These are phyloP conservation scores for Kluyveromyces aestuarii DNA, from an alignment of 805 yeast genomes.

Conservation along the genomic window DNA sequence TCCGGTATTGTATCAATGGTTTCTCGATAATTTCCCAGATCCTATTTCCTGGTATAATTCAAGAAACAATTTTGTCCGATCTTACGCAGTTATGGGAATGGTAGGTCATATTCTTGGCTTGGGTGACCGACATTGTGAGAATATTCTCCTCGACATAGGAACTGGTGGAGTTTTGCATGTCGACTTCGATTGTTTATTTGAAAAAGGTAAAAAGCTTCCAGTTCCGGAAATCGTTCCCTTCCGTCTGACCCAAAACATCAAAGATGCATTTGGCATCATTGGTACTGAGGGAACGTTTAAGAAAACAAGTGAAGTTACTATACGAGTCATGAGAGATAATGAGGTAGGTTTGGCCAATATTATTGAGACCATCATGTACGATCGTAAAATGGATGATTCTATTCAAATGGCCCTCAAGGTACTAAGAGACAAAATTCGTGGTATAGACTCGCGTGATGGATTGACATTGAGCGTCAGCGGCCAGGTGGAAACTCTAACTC, in stretches of 20 bases:
- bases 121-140: slow-evolving; percentile 96
- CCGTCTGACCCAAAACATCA: slow-evolving; percentile 78
- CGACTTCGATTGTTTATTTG: slow-evolving; percentile 94
- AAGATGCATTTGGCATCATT: slow-evolving; percentile 80
- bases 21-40: slow-evolving; percentile 78
- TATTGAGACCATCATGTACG: slow-evolving; percentile 85
- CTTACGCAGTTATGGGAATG: slow-evolving; percentile 94
- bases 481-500: slow-evolving; percentile 82
- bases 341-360: slow-evolving; percentile 84
- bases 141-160: slow-evolving; percentile 61
- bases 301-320: slow-evolving; percentile 76
- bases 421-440: slow-evolving; percentile 73
- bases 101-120: slow-evolving; percentile 90
- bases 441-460: slow-evolving; percentile 72
- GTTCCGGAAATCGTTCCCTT: slow-evolving; percentile 95
- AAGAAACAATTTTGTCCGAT: slow-evolving; percentile 62
- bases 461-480: slow-evolving; percentile 85
- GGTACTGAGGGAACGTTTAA: slow-evolving; percentile 89
- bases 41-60: slow-evolving; percentile 83
- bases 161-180: slow-evolving; percentile 84
- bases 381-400: slow-evolving; percentile 48
- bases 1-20: slow-evolving; percentile 82
- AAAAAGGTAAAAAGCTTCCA: slow-evolving; percentile 60
- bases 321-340: slow-evolving; percentile 59
- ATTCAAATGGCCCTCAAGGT: slow-evolving; percentile 56